phyloP scores from a whole-genome alignment of 2,329 filamentous ascomycete genomes.

The Endocalyx cinctus region DNA sequence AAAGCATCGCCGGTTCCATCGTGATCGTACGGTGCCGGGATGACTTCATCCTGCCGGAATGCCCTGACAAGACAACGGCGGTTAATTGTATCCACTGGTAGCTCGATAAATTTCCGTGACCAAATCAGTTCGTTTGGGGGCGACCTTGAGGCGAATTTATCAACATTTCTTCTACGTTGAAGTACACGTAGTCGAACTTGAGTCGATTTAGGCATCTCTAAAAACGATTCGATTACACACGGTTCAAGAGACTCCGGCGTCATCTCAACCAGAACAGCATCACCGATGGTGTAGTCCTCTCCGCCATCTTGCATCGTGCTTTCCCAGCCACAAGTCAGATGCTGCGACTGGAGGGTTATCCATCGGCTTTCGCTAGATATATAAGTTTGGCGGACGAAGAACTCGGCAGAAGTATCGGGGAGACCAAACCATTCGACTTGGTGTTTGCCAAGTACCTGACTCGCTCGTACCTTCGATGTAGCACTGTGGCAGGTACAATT shows the following conservation, averaged over 20 bases:
- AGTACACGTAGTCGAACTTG: slow-evolving; percentile 47
- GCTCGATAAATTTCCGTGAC: slow-evolving; percentile 20
- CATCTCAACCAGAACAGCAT: slow-evolving; percentile 51
- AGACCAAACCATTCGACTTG: slow-evolving; percentile 53
- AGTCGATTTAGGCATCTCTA: slow-evolving; percentile 18
- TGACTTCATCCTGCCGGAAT: slow-evolving; percentile 37
- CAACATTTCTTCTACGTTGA: slow-evolving; percentile 40
- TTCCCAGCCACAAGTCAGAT: slow-evolving; percentile 50
- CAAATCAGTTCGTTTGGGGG: slow-evolving; percentile 48
- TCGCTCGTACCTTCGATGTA: slow-evolving; percentile 39
- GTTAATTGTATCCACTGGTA: slow-evolving; percentile 38
- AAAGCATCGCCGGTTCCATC: slow-evolving; percentile 64
- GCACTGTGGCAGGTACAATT: slow-evolving; percentile 62
- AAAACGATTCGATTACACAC: slow-evolving; percentile 48
- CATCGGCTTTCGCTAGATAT: slow-evolving; percentile 56
- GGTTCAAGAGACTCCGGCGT: slow-evolving; percentile 46
- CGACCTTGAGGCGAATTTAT: slow-evolving; percentile 23
- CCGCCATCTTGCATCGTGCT: slow-evolving; percentile 4
- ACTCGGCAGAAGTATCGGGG: slow-evolving; percentile 42
- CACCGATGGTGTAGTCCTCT: slow-evolving; percentile 42
- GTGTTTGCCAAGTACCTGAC: slow-evolving; percentile 55
- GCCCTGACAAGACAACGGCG: slow-evolving; percentile 57
- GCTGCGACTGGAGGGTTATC: slow-evolving; percentile 48
- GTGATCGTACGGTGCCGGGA: slow-evolving; percentile 61
- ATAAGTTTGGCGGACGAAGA: slow-evolving; percentile 71